Evolutionary conservation across 495 filamentous ascomycete species (phyloP).

Genomic region (Penicillium riverlandense): DNA sequence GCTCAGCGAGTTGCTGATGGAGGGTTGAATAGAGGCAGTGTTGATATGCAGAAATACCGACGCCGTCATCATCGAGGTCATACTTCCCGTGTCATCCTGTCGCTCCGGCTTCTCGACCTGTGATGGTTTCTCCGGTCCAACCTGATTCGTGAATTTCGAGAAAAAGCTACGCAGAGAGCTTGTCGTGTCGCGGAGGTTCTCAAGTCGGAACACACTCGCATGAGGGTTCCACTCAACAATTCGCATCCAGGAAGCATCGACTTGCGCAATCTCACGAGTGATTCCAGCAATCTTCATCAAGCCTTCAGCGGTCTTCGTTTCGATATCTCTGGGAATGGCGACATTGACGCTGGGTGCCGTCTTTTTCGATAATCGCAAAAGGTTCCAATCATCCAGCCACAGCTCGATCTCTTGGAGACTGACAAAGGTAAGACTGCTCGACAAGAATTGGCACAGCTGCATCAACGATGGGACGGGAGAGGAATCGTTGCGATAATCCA

Average conservation of each 20-base stretch:
- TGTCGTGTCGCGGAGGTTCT: slow-evolving; percentile 36
- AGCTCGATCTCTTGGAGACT: slow-evolving; percentile 80
- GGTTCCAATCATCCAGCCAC: slow-evolving; percentile 78
- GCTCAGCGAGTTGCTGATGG: slow-evolving; percentile 57
- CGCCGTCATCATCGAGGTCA: slow-evolving; percentile 57
- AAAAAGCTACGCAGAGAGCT: slow-evolving; percentile 73
- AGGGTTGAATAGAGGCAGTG: slow-evolving; percentile 71
- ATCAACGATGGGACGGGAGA: slow-evolving; percentile 79
- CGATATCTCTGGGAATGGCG: slow-evolving; percentile 70
- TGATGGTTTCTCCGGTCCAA: slow-evolving; percentile 24
- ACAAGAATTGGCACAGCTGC: slow-evolving; percentile 82
- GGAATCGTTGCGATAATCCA: slow-evolving; percentile 83
- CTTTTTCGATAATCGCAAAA: slow-evolving; percentile 75
- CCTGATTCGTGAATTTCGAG: slow-evolving; percentile 54
- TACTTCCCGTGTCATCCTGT: slow-evolving; percentile 46
- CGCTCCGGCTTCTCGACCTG: slow-evolving; percentile 18
- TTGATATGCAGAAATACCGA: slow-evolving; percentile 84
- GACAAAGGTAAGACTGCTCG: slow-evolving; percentile 94
- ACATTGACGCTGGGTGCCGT: slow-evolving; percentile 65
- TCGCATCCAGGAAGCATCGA: slow-evolving; percentile 88
- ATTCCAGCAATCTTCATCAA: slow-evolving; percentile 75
- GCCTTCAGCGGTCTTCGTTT: slow-evolving; percentile 71
- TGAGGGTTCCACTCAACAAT: slow-evolving; percentile 74
- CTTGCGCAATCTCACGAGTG: slow-evolving; percentile 73
- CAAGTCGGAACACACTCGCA: slow-evolving; percentile 31